These are phyloP conservation scores for Physcomitrellopsis africana DNA, from an alignment of 225 moss, liverwort and hornwort species.

Conservation along the genomic window DNA sequence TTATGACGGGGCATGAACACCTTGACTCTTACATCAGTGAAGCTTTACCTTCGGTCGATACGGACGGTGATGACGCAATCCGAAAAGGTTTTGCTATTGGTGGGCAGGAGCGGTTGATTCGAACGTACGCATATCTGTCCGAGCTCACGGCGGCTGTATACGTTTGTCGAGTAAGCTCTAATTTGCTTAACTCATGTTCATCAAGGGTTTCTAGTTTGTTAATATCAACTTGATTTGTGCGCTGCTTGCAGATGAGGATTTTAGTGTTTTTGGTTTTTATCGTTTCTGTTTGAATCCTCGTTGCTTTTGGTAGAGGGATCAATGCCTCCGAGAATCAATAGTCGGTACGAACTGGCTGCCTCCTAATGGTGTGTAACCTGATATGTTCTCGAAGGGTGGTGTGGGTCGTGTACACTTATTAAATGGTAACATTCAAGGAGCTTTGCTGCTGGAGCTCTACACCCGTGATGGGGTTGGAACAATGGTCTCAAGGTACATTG, in stretches of 20 bases:
- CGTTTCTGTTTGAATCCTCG: background rate
- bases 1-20: conserved; percentile 21
- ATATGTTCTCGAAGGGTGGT: conserved; percentile 66
- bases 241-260: background rate
- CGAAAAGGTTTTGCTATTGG: conserved; percentile 91
- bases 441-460: conserved; percentile 87
- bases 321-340: conserved; percentile 1
- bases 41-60: conserved; percentile 3
- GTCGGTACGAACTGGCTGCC: conserved; percentile 11
- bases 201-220: background rate
- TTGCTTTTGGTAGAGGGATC: conserved; percentile 1
- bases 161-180: conserved; percentile 77
- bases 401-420: conserved; percentile 89
- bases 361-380: conserved; percentile 32
- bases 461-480: conserved; percentile 93
- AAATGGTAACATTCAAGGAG: conserved; percentile 83
- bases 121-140: conserved; percentile 70
- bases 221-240: conserved; percentile 13
- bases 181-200: conserved; percentile 1
- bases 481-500: conserved; percentile 59
- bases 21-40: conserved; percentile 50
- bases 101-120: conserved; percentile 79
- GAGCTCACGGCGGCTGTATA: conserved; percentile 91
- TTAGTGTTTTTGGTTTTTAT: background rate
- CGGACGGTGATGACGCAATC: conserved; percentile 22